These are phyloP conservation scores for Didymella segeticola DNA, from an alignment of 2,329 filamentous ascomycete species.

Conservation along the genomic window DNA sequence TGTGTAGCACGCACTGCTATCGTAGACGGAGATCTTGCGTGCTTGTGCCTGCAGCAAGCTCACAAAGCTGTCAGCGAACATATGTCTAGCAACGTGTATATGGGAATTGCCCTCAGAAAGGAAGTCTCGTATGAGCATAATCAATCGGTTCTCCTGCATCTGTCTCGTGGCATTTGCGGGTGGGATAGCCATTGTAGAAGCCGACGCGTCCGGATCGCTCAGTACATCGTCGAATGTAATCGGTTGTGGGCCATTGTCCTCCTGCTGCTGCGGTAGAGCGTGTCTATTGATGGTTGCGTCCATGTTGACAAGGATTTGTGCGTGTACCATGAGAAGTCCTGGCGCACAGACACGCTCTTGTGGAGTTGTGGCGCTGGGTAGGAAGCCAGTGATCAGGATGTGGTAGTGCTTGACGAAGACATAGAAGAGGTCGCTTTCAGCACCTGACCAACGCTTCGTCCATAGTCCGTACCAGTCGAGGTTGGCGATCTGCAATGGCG, in stretches of 20 bases:
- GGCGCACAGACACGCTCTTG: conserved; percentile 71
- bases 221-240: conserved; percentile 73
- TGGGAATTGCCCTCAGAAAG: conserved; percentile 67
- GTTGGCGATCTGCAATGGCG: conserved; percentile 72
- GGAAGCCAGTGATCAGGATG: conserved; percentile 73
- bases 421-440: conserved; percentile 88
- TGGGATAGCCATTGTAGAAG: conserved; percentile 66
- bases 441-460: conserved; percentile 84
- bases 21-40: conserved; percentile 77
- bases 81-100: conserved; percentile 64
- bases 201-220: conserved; percentile 69
- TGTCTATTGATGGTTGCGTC: conserved; percentile 86
- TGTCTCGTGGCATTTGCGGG: conserved; percentile 74
- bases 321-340: conserved; percentile 79
- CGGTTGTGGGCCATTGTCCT: conserved; percentile 53
- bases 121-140: conserved; percentile 83
- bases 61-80: conserved; percentile 80
- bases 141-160: conserved; percentile 87
- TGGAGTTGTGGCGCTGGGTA: conserved; percentile 56
- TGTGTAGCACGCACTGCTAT: conserved; percentile 84
- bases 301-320: conserved; percentile 78
- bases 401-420: conserved; percentile 91
- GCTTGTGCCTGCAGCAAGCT: conserved; percentile 75
- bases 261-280: conserved; percentile 47
- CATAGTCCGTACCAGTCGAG: conserved; percentile 88